A percentile compares a stretch with the other conserved stretches of the same genome.
Conservation (phyloP, 2,329 filamentous ascomycete genomes). For the Sarocladium kiliense region DNA sequence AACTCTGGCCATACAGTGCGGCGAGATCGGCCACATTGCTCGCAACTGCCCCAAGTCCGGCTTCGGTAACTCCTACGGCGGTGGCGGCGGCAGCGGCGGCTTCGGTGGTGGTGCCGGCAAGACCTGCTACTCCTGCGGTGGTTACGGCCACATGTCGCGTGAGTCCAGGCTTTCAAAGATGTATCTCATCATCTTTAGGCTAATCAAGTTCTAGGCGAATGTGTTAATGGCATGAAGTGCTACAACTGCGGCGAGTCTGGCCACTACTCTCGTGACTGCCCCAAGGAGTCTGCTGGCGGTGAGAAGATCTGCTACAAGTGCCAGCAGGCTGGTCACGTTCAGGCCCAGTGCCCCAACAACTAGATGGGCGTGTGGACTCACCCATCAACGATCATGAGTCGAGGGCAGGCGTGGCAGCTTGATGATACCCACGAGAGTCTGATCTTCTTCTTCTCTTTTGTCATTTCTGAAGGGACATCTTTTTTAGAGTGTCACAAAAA, state of each 20-base stretch:
- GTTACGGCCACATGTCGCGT: slow-evolving; percentile 94
- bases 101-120: slow-evolving; percentile 57
- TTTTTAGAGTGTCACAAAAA: slow-evolving; percentile 5
- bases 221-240: slow-evolving; percentile 98
- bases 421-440: slow-evolving; percentile 36
- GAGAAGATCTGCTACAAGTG: slow-evolving; percentile 99
- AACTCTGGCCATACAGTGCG: slow-evolving; percentile 54
- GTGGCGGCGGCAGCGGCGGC: slow-evolving; percentile 41
- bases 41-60: slow-evolving; percentile 75
- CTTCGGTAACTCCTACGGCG: slow-evolving; percentile 40
- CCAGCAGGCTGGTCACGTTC: slow-evolving; percentile 79
- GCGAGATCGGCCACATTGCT: slow-evolving; percentile 92
- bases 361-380: slow-evolving; percentile 28
- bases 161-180: slow-evolving; percentile 25
- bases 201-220: slow-evolving; percentile 58
- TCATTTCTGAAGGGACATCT: slow-evolving; percentile 9
- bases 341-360: slow-evolving; percentile 88
- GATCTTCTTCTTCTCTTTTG: slow-evolving; percentile 10
- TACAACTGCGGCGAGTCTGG: slow-evolving; percentile 97
- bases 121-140: slow-evolving; percentile 98
- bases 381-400: slow-evolving; percentile 17
- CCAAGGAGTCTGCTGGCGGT: slow-evolving; percentile 76
- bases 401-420: slow-evolving; percentile 33
- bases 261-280: slow-evolving; percentile 93
- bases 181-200: neutral